phyloP scores from a whole-genome alignment of 2,329 filamentous ascomycete genomes.

The Malbranchea cinnamomea region DNA sequence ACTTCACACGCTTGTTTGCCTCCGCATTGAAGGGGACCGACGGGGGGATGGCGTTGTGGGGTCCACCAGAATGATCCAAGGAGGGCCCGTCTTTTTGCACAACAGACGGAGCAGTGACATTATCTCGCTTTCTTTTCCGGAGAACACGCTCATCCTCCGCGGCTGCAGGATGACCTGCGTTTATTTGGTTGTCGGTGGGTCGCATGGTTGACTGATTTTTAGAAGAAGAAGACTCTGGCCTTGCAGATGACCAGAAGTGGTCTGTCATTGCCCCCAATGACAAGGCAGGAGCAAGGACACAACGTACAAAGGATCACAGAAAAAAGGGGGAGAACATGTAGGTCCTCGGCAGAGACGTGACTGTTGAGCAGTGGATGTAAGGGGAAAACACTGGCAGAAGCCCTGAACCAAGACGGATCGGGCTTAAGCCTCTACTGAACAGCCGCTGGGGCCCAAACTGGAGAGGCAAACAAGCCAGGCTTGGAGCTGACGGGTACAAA shows the following conservation, averaged over 20 bases:
- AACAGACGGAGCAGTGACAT: background rate
- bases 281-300: too few species aligned
- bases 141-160: constrained; percentile 1
- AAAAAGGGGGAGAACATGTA: constrained; percentile 4
- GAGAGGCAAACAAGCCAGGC: too few species aligned
- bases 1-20: constrained; percentile 11
- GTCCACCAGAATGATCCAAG: constrained; percentile 3
- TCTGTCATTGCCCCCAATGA: constrained; percentile 4
- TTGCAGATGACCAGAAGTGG: constrained; percentile 5
- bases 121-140: constrained; percentile 8
- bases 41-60: constrained; percentile 1
- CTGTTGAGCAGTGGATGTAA: too few species aligned
- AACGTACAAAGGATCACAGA: constrained; percentile 5
- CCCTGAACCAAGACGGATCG: too few species aligned
- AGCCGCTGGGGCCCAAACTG: too few species aligned
- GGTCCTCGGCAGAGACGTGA: too few species aligned
- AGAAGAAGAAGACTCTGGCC: constrained; percentile 10
- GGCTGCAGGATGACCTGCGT: constrained; percentile 1
- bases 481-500: too few species aligned
- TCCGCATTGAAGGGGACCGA: constrained; percentile 1
- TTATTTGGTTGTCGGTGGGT: constrained; percentile 1
- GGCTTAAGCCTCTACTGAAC: too few species aligned
- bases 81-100: constrained; percentile 1
- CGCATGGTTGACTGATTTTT: constrained; percentile 1
- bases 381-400: too few species aligned